Percentiles rank a stretch among this genome's conserved stretches.
Conservation (phyloP, 331 rosid species). For the Rhamnella rubrinervis region DNA sequence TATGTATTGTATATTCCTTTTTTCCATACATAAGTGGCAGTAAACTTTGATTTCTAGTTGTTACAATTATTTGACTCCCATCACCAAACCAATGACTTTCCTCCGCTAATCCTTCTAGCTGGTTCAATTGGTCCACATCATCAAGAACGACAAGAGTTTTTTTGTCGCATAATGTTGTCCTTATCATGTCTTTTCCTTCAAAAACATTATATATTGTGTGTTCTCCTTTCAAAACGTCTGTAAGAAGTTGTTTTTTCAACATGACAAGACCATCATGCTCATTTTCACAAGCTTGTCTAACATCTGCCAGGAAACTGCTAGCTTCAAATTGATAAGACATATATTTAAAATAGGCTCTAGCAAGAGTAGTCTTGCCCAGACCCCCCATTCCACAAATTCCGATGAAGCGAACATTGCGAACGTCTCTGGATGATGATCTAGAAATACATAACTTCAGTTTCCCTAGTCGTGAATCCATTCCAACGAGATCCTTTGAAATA, state of each 20-base stretch:
- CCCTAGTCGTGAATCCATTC: not conserved
- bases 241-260: not conserved
- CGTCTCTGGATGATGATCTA: not conserved
- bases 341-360: not conserved
- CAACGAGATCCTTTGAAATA: not conserved
- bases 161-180: not conserved
- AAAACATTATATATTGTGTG: not conserved
- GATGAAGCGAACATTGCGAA: not conserved
- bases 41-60: conserved; percentile 5
- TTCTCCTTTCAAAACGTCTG: not conserved
- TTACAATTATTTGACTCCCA: conserved; percentile 6
- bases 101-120: conserved; percentile 11
- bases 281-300: conserved; percentile 1
- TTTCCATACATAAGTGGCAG: not conserved
- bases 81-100: not conserved
- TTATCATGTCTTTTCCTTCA: not conserved
- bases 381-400: conserved; percentile 26
- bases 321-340: not conserved
- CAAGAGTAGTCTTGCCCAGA: conserved; percentile 17
- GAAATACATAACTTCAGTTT: not conserved
- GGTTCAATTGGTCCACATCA: not conserved
- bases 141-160: conserved; percentile 10
- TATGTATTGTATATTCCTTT: not conserved
- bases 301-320: conserved; percentile 2
- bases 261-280: not conserved